Evolutionary conservation across 2,329 filamentous ascomycete species (phyloP).

Genomic region (Epichloe gansuensis): DNA sequence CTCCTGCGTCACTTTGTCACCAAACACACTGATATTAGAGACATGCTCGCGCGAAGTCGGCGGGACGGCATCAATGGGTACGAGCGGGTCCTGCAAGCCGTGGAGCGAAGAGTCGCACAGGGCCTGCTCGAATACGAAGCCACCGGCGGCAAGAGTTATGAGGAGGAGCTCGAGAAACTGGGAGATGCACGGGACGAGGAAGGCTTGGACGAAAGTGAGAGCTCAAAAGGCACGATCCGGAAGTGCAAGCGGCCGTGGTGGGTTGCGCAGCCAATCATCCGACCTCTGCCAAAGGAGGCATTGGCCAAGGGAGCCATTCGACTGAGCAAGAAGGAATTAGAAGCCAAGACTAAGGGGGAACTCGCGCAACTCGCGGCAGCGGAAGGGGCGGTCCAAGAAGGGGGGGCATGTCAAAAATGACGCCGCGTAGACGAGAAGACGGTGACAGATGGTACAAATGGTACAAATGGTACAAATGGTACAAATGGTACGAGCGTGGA

Average conservation of each 20-base stretch:
- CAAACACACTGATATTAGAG: slow-evolving; percentile 69
- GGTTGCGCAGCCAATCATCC: slow-evolving; percentile 77
- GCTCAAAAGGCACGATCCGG: slow-evolving; percentile 53
- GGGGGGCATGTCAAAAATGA: slow-evolving; percentile 12
- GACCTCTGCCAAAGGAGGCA: slow-evolving; percentile 79
- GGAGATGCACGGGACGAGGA: slow-evolving; percentile 16
- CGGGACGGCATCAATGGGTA: slow-evolving; percentile 62
- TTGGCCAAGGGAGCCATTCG: slow-evolving; percentile 66
- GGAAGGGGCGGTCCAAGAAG: slow-evolving; percentile 17
- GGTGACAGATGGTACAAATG: neutral
- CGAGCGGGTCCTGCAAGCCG: slow-evolving; percentile 61
- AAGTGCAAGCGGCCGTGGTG: slow-evolving; percentile 75
- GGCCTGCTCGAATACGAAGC: slow-evolving; percentile 56
- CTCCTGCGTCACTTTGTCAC: slow-evolving; percentile 72
- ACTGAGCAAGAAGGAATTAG: slow-evolving; percentile 54
- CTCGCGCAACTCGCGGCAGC: slow-evolving; percentile 25
- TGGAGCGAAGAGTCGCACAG: slow-evolving; percentile 61
- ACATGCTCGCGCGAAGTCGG: slow-evolving; percentile 59
- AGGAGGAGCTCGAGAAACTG: slow-evolving; percentile 22
- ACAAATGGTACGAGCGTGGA: neutral
- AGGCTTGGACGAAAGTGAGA: slow-evolving; percentile 35
- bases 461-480: neutral
- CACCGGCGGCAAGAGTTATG: slow-evolving; percentile 36
- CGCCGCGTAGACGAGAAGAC: slow-evolving; percentile 12
- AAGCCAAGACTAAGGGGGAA: slow-evolving; percentile 9